Conservation (phyloP, 177 flowering plant species). For the Vitis hybrid region DNA sequence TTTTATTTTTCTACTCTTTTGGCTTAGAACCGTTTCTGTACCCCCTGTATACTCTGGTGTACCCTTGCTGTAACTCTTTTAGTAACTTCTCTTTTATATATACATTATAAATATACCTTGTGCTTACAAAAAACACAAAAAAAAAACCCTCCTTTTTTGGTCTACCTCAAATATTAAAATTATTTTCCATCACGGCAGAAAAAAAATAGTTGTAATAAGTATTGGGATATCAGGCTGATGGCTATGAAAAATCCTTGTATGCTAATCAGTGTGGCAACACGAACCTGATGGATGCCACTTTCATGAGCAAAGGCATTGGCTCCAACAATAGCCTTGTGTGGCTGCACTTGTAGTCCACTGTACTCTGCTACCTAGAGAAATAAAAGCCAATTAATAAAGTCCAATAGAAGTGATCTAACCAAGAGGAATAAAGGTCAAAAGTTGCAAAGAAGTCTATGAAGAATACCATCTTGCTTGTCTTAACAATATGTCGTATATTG, state of each 20-base stretch:
- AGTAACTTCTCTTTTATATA: too few species aligned
- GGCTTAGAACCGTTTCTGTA: too few species aligned
- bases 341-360: conserved; percentile 81
- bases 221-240: neutral
- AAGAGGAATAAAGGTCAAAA: neutral
- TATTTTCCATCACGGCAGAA: too few species aligned
- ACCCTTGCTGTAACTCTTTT: too few species aligned
- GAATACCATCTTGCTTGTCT: conserved; percentile 97
- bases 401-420: neutral
- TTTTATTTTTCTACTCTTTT: too few species aligned
- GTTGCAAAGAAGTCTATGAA: conserved; percentile 1
- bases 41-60: too few species aligned
- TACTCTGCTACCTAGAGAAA: conserved; percentile 76
- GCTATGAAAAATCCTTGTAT: neutral
- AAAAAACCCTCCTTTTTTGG: too few species aligned
- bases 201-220: too few species aligned
- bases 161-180: too few species aligned
- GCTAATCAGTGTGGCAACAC: conserved; percentile 2
- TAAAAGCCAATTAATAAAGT: conserved; percentile 7
- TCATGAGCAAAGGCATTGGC: conserved; percentile 99
- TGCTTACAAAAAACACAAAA: too few species aligned
- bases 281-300: conserved; percentile 99
- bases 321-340: conserved; percentile 99
- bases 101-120: too few species aligned
- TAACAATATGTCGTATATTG: conserved; percentile 65